These are phyloP conservation scores for Fusarium sterilihyphosum DNA, from an alignment of 2,329 filamentous ascomycete species.

Conservation along the genomic window DNA sequence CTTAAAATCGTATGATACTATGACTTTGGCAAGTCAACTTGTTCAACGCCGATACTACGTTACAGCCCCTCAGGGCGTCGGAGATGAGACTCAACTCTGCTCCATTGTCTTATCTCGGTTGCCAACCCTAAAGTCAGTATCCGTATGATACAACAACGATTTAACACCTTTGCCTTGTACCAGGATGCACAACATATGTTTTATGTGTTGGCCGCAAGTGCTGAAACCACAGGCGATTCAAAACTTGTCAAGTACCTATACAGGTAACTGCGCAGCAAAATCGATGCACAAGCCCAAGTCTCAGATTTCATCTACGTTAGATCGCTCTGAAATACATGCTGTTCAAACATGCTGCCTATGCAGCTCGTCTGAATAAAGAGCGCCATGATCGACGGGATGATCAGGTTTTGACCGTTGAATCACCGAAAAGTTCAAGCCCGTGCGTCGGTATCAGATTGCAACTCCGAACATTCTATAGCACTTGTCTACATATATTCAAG, in stretches of 20 bases:
- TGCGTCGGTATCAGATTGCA: slow-evolving; percentile 7
- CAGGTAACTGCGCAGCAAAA: not conserved
- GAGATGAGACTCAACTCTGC: slow-evolving; percentile 34
- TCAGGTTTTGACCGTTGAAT: slow-evolving; percentile 6
- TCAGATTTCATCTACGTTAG: not conserved
- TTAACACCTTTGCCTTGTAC: slow-evolving; percentile 4
- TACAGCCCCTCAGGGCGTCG: slow-evolving; percentile 14
- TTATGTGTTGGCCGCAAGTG: slow-evolving; percentile 15
- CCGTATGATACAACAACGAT: not conserved
- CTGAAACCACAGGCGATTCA: not conserved
- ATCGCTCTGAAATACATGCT: not conserved
- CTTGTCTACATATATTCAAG: slow-evolving; percentile 26
- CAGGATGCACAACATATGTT: slow-evolving; percentile 4
- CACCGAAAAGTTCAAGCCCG: slow-evolving; percentile 13
- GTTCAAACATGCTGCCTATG: not conserved
- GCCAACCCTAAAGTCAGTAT: slow-evolving; percentile 7
- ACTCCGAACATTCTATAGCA: slow-evolving; percentile 16
- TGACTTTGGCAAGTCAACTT: slow-evolving; percentile 14
- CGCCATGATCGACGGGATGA: slow-evolving; percentile 13
- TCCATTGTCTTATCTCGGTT: slow-evolving; percentile 35
- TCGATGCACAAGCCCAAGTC: not conserved
- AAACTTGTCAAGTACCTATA: not conserved
- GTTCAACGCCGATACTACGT: slow-evolving; percentile 13
- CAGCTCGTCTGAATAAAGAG: slow-evolving; percentile 2
- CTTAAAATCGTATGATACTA: slow-evolving; percentile 31